Base-by-base conservation (phyloP, 1,284 basidiomycete genomes). In the Boletus sp. region DNA sequence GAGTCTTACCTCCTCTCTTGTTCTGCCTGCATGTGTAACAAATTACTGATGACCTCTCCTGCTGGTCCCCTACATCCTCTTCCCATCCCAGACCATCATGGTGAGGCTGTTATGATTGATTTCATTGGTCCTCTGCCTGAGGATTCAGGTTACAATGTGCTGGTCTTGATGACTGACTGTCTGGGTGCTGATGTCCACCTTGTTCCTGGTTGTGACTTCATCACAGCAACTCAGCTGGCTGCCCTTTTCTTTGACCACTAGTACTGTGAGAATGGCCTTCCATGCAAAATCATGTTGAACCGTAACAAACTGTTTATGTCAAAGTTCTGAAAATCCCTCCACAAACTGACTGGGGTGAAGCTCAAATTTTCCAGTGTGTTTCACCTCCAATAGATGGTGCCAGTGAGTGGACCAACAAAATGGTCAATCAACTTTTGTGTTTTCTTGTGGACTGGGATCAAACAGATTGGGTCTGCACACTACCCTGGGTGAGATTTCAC, bases 231-330 rank as follows among this genome's bases (percentile, higher is more conserved):
- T 3, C 21, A 56, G 11, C 13, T 56, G 0, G 35, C 46, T 7
- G 3, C 2, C 3, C 30, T 55, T 10, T 55, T 55, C 35, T 55
- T 55, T 4, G 27, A 55, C 17, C 35, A 56, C 21, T 56, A 35
- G 47, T 56, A 38, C 21, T 55, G 46, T 4, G 25, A 57, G 25
- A 57, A 57, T n/a, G 49, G 49, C 6, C 8, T 57, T 5, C 55
- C 37, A 0, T 3, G 7, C 0, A 21, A 57, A 2, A 50, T 57
- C 11, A 21, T 57, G 3, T 57, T 38, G 0, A 31, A 51, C 9
- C 31, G 11, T 4, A 19, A 57, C n/a, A 57, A 57, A 19, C 55
- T 56, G 0, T 56, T 56, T 6, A 7, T 50, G 0, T 56, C 38
- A 0, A 30, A 33, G 3, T 56, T 56, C 16, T 51, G 48, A 30